A percentile compares a stretch with the other conserved stretches of the same genome.
These are phyloP conservation scores for Paraphaeosphaeria minitans DNA, from an alignment of 2,329 filamentous ascomycete species.

Conservation along the genomic window DNA sequence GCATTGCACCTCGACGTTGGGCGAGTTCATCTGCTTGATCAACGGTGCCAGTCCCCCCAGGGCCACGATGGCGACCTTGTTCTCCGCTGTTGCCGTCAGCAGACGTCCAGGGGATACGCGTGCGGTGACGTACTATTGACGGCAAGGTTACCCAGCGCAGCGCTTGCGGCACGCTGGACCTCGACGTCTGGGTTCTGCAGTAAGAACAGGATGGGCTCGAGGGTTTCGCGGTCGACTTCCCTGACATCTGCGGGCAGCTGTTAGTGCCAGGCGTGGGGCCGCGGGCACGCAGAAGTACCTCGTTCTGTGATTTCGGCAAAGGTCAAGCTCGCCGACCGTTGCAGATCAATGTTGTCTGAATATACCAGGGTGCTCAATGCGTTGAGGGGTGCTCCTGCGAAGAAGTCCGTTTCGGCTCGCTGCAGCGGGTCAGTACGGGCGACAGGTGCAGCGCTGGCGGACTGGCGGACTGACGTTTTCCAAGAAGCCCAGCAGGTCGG, in stretches of 20 bases:
- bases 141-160: slow-evolving; percentile 91
- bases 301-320: slow-evolving; percentile 98
- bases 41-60: slow-evolving; percentile 88
- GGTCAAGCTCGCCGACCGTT: slow-evolving; percentile 94
- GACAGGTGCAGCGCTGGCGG: slow-evolving; percentile 12
- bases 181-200: slow-evolving; percentile 96
- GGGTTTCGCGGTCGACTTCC: slow-evolving; percentile 91
- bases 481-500: slow-evolving; percentile 91
- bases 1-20: slow-evolving; percentile 98
- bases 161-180: slow-evolving; percentile 94
- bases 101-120: slow-evolving; percentile 1
- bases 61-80: slow-evolving; percentile 95
- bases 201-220: slow-evolving; percentile 94
- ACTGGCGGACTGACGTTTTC: slow-evolving; percentile 75
- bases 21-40: slow-evolving; percentile 97
- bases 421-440: slow-evolving; percentile 52
- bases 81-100: slow-evolving; percentile 73
- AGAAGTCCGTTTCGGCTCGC: slow-evolving; percentile 98
- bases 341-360: slow-evolving; percentile 97
- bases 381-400: slow-evolving; percentile 90
- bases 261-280: slow-evolving; percentile 21
- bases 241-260: slow-evolving; percentile 70
- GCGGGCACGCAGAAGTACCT: slow-evolving; percentile 63
- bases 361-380: slow-evolving; percentile 96
- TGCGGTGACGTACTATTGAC: slow-evolving; percentile 76